These are phyloP conservation scores for Exophiala xenobiotica DNA, from an alignment of 2,329 filamentous ascomycete species.

Conservation along the genomic window DNA sequence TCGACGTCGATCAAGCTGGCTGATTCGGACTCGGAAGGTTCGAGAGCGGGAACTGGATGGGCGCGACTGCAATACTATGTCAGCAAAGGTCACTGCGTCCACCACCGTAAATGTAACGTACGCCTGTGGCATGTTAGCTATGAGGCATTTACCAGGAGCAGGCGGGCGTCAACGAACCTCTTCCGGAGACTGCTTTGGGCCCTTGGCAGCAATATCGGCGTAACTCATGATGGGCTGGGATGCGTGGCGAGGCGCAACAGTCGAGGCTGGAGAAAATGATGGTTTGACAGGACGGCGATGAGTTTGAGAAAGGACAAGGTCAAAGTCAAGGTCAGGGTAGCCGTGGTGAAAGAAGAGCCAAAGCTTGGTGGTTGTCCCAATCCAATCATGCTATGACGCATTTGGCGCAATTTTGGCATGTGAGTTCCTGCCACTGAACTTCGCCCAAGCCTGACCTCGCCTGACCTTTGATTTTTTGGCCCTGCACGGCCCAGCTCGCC, in stretches of 20 bases:
- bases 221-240: conserved; percentile 44
- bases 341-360: neutral
- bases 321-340: too few relatives aligned
- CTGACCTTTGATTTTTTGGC: conserved; percentile 1
- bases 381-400: neutral
- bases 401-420: neutral
- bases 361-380: conserved; percentile 1
- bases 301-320: neutral
- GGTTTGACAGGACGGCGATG: conserved; percentile 2
- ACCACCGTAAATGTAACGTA: conserved; percentile 1
- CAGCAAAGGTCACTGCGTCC: conserved; percentile 10
- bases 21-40: conserved; percentile 41
- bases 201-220: conserved; percentile 48
- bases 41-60: conserved; percentile 39
- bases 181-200: conserved; percentile 47
- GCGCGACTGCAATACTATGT: conserved; percentile 40
- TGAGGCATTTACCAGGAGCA: conserved; percentile 17
- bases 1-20: conserved; percentile 49
- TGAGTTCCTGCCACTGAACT: too few relatives aligned
- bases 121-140: conserved; percentile 21
- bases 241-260: neutral
- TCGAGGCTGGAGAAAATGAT: neutral
- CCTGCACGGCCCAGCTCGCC: too few relatives aligned
- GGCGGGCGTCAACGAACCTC: conserved; percentile 40
- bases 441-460: too few relatives aligned